Base-by-base conservation (phyloP, 2,329 filamentous ascomycete species). In the Leptographium procerum region DNA sequence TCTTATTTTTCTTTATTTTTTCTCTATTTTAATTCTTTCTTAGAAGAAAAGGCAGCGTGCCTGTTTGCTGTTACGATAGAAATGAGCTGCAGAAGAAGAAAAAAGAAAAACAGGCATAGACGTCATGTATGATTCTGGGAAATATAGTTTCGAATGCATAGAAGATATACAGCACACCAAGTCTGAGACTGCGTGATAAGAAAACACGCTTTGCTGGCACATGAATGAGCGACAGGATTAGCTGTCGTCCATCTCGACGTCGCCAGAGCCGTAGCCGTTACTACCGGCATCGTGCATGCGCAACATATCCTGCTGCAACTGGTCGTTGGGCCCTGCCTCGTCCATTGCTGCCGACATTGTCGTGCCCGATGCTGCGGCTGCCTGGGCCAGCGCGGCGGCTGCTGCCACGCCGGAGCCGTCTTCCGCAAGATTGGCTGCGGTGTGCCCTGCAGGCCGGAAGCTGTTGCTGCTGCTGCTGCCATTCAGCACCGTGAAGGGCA, bases 281-380 rank as follows among this genome's bases (percentile, higher is more conserved):
- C 2, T 22, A 33, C n/a, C 47, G 28, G 19, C 11, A 10, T 60
- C 48, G 16, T 51, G 61, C 29, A 43, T 47, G 16, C 62, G 58
- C 58, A 55, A 55, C 62, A 63, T 61, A 24, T 64, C 62, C 47
- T 59, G 59, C 34, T 59, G 58, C 51, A 64, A 60, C 61, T 64
- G 62, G n/a, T 55, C 61, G n/a, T 60, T 60, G 19, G 62, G 62
- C 2, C 57, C 59, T 13, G 43, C 57, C 29, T 59, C 56, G 40
- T 55, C 59, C 31, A 48, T 10, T 16, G 45, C 22, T 26, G 55
- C 24, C 26, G 33, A 14, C 24, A 26, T 36, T 31, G 43, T 47
- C 10, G 56, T 45, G 55, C 59, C 62, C 1, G 59, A 57, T 1
- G 61, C 59, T 0, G 61, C 61, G 0, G 62, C 62, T 0, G 62